Base-by-base conservation (phyloP, 176 grass and related monocot genomes). In the Oryza nivara region DNA sequence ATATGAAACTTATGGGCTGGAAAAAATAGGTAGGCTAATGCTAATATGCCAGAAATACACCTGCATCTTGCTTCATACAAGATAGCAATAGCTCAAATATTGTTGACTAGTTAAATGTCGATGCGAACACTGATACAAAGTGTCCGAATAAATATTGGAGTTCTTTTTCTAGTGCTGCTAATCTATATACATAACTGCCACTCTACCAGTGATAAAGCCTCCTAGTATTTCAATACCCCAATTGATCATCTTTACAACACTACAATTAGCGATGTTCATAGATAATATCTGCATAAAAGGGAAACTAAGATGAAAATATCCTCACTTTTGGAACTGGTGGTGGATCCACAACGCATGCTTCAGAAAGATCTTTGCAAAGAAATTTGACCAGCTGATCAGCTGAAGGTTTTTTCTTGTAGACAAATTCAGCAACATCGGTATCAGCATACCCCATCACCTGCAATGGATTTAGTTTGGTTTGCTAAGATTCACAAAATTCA, bases 391-490 rank as follows among this genome's bases (percentile, higher is more conserved):
- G 89, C 75, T 87, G 68, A 60, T 96, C 88, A 86, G 83, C 70
- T 19, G 91, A 89, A 60, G 96, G 96, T 5, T 28, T 93, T 28
- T 82, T 96, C 35, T 87, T 99, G 69, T 94, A 96, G 51, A 94
- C 85, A 91, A 89, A 99, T 72, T 99, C 96, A 74, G 91, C 93
- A 92, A 96, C 86, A 92, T 99, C 96, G 16, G 93, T 96, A 88
- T 99, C 96, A 77, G 90, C 88, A 92, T 91, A 99, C 13, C 88
- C 96, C 41, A 99, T 91, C 25, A 94, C 93, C 96, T 99, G 81
- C 48, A 86, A 88, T 26, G 23, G 25, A 75, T 76, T 70, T 49
- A 44, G 1, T 80, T 71, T 13, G 64, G 51, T 8, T 1, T 28
- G 43, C 26, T 40, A 61, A 75, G 64, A 0, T 7, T 47, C 32